Conservation (phyloP, 176 grass and related monocot genomes). For the Themeda triandra region DNA sequence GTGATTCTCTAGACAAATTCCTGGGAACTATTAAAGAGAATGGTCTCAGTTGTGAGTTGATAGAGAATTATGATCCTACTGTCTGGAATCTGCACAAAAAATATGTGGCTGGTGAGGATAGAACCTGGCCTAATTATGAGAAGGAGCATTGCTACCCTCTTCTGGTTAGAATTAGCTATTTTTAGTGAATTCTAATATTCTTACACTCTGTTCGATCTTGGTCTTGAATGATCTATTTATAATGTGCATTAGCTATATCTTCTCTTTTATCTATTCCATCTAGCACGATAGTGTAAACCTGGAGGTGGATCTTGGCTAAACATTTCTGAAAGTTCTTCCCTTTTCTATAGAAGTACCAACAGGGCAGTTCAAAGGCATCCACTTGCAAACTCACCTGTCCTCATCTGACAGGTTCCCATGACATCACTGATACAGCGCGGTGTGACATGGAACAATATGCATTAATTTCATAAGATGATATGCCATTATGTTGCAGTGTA, state of each 20-base stretch:
- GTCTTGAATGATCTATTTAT: conserved; percentile 10
- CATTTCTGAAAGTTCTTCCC: neutral
- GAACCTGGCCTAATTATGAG: conserved; percentile 80
- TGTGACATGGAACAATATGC: neutral
- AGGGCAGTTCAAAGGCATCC: neutral
- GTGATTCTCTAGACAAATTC: conserved; percentile 85
- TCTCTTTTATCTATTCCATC: neutral
- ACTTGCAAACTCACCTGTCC: neutral
- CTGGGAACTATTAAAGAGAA: conserved; percentile 51
- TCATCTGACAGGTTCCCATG: neutral
- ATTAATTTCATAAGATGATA: neutral
- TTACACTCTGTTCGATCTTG: conserved; percentile 16
- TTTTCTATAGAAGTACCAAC: neutral
- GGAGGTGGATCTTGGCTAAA: neutral
- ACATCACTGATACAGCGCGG: neutral
- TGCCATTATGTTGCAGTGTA: neutral
- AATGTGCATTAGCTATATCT: conserved; percentile 3
- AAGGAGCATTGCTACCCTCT: conserved; percentile 82
- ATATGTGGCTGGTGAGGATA: conserved; percentile 42
- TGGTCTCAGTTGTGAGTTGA: conserved; percentile 59
- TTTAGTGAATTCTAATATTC: neutral
- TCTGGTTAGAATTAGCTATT: conserved; percentile 50
- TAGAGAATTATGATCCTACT: conserved; percentile 74
- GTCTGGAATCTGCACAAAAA: conserved; percentile 74
- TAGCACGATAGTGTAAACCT: neutral